Evolutionary conservation across 805 yeast genomes (phyloP).

Genomic region (Scheffersomyces lignosus): DNA sequence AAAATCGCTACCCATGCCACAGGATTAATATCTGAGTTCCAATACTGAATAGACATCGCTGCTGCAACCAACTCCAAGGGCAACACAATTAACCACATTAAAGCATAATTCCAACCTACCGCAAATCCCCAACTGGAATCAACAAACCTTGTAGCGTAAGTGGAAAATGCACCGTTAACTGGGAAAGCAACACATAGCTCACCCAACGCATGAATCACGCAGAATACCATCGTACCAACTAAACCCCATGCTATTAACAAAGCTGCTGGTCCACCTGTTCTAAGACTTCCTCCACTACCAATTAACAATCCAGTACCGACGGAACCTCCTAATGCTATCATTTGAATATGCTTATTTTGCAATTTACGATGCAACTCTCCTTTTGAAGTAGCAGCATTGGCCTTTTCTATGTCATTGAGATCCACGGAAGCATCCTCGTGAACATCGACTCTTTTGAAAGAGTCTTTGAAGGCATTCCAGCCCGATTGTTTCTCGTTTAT

Average conservation of each 20-base stretch:
- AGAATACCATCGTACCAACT: slow-evolving; percentile 57
- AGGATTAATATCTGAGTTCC: slow-evolving; percentile 35
- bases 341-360: slow-evolving; percentile 23
- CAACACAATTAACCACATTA: slow-evolving; percentile 38
- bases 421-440: not conserved
- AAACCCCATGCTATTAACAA: slow-evolving; percentile 55
- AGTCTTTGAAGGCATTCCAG: slow-evolving; percentile 27
- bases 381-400: slow-evolving; percentile 30
- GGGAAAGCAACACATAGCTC: slow-evolving; percentile 56
- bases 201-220: slow-evolving; percentile 63
- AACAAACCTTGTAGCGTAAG: slow-evolving; percentile 37
- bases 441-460: slow-evolving; percentile 28
- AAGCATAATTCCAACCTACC: slow-evolving; percentile 39
- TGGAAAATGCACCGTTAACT: slow-evolving; percentile 39
- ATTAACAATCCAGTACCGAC: slow-evolving; percentile 37
- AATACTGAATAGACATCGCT: slow-evolving; percentile 35
- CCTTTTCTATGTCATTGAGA: slow-evolving; percentile 33
- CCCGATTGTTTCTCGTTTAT: slow-evolving; percentile 2
- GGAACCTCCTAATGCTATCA: slow-evolving; percentile 31
- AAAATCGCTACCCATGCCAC: slow-evolving; percentile 39
- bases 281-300: slow-evolving; percentile 49
- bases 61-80: slow-evolving; percentile 42
- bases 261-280: slow-evolving; percentile 45
- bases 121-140: slow-evolving; percentile 43
- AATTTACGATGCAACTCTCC: slow-evolving; percentile 23